phyloP scores from a whole-genome alignment of 2,329 filamentous ascomycete species.

The Mariannaea elegans region DNA sequence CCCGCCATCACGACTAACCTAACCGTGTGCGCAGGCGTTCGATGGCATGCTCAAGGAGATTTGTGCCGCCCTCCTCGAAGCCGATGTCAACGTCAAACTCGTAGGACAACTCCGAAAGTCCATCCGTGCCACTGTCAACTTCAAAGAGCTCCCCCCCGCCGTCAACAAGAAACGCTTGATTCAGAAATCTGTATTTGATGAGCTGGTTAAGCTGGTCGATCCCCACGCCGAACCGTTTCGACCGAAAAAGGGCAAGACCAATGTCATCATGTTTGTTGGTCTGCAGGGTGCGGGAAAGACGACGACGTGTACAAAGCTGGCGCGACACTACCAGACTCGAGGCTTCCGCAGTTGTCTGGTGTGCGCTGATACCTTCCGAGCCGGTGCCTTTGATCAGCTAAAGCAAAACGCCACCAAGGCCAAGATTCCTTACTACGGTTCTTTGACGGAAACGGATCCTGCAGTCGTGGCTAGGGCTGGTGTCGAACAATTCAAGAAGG shows the following conservation, averaged over 20 bases:
- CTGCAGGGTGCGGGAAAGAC: conserved; percentile 98
- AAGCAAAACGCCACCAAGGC: conserved; percentile 99
- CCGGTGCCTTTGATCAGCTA: conserved; percentile 96
- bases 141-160: conserved; percentile 88
- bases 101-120: conserved; percentile 92
- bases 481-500: conserved; percentile 99
- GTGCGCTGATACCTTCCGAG: conserved; percentile 97
- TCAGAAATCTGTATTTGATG: conserved; percentile 97
- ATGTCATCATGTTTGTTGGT: conserved; percentile 99
- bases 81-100: conserved; percentile 96
- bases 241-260: conserved; percentile 93
- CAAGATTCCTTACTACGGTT: conserved; percentile 98
- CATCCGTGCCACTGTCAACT: conserved; percentile 90
- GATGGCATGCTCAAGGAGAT: conserved; percentile 99
- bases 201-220: conserved; percentile 94
- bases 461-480: conserved; percentile 93
- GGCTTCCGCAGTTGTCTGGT: conserved; percentile 94
- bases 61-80: conserved; percentile 91
- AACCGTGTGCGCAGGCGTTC: conserved; percentile 72
- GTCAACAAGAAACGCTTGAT: conserved; percentile 99
- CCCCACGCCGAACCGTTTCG: conserved; percentile 96
- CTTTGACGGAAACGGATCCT: conserved; percentile 94
- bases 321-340: conserved; percentile 90
- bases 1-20: conserved; percentile 20
- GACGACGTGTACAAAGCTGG: conserved; percentile 96